phyloP scores from a whole-genome alignment of 2,329 filamentous ascomycete species.

The Cadophora sp. region DNA sequence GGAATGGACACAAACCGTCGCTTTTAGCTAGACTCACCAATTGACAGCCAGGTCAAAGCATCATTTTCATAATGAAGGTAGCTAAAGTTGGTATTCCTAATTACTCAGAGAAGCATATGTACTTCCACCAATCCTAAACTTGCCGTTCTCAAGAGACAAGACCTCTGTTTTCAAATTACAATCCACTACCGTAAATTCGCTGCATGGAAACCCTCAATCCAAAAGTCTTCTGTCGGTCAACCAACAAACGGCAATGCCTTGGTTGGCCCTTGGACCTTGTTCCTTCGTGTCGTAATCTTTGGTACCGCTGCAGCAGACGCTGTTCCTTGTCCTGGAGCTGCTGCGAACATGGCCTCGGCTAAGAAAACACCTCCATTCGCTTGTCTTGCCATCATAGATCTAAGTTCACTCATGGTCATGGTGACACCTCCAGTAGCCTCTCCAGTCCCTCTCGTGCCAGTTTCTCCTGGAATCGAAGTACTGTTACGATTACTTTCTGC shows the following conservation, averaged over 20 bases:
- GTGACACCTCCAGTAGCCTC: neutral
- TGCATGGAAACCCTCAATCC: neutral
- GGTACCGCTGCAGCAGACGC: neutral
- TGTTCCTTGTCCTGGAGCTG: neutral
- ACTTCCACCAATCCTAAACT: neutral
- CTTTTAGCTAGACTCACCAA: too few relatives aligned
- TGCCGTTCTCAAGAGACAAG: neutral
- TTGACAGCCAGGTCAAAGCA: neutral
- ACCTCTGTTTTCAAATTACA: neutral
- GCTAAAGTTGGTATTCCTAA: neutral
- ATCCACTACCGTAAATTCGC: neutral
- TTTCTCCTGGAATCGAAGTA: neutral
- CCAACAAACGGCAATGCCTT: conserved; percentile 8
- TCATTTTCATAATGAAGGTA: neutral
- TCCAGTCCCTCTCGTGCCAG: neutral
- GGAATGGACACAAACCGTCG: too few relatives aligned
- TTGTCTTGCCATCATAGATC: conserved; percentile 14
- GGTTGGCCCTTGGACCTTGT: conserved; percentile 11
- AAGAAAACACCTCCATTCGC: conserved; percentile 15
- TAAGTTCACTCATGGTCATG: conserved; percentile 20
- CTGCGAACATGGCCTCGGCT: conserved; percentile 4
- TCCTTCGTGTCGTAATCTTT: neutral
- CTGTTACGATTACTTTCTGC: neutral
- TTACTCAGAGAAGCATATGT: too few relatives aligned
- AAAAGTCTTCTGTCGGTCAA: neutral